Percentiles rank a stretch among this genome's conserved stretches.
phyloP scores from a whole-genome alignment of 2,329 filamentous ascomycete genomes.

The Aspergillus sp. region DNA sequence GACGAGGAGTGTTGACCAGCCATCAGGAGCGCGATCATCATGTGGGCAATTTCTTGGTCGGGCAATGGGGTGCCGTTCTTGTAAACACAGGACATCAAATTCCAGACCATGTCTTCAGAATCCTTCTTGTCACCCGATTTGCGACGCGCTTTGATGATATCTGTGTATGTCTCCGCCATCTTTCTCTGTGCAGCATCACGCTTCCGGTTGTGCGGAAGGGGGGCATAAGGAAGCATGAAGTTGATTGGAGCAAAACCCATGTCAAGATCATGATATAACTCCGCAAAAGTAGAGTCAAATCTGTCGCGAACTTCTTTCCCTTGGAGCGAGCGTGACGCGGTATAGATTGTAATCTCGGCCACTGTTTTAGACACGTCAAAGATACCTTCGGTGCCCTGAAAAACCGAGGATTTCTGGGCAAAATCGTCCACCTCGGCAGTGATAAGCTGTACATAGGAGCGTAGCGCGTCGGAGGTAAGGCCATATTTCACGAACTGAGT shows the following conservation, averaged over 20 bases:
- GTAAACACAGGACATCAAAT: slow-evolving; percentile 81
- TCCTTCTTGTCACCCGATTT: slow-evolving; percentile 52
- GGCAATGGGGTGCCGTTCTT: slow-evolving; percentile 78
- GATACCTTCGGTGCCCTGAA: slow-evolving; percentile 67
- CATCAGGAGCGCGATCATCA: slow-evolving; percentile 94
- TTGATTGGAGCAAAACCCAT: slow-evolving; percentile 89
- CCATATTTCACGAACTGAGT: slow-evolving; percentile 62
- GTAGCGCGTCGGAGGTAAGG: slow-evolving; percentile 61
- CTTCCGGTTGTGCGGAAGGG: slow-evolving; percentile 81
- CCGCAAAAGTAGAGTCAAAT: slow-evolving; percentile 77
- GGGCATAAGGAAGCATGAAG: slow-evolving; percentile 86
- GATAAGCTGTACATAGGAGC: slow-evolving; percentile 76
- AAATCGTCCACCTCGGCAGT: slow-evolving; percentile 71
- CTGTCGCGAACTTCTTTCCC: slow-evolving; percentile 77
- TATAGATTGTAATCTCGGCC: slow-evolving; percentile 87
- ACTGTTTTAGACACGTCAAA: slow-evolving; percentile 73
- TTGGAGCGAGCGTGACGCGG: slow-evolving; percentile 80
- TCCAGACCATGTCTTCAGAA: slow-evolving; percentile 81
- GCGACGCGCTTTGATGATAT: slow-evolving; percentile 74
- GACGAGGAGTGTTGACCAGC: slow-evolving; percentile 88
- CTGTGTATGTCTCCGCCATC: slow-evolving; percentile 78
- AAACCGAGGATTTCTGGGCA: slow-evolving; percentile 64
- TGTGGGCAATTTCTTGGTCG: slow-evolving; percentile 82
- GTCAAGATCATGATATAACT: slow-evolving; percentile 84
- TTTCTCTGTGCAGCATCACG: slow-evolving; percentile 78